Evolutionary conservation across 345 rosid species (phyloP).

Genomic region (Nasturtium officinale): DNA sequence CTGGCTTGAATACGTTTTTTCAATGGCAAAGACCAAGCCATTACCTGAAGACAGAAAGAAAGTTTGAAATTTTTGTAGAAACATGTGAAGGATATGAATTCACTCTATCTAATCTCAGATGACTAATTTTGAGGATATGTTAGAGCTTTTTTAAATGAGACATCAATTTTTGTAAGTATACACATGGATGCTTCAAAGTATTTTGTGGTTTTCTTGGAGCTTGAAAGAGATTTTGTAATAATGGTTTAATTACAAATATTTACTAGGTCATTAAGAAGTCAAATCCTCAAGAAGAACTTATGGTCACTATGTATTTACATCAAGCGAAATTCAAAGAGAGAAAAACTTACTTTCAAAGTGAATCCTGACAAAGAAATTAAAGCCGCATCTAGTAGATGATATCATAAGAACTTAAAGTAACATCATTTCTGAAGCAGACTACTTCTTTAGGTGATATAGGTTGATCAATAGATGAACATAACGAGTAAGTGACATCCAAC

Average conservation of each 20-base stretch:
- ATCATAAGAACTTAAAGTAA: background rate
- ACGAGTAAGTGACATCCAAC: background rate
- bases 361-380: constrained; percentile 75
- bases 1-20: no score
- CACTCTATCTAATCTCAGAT: no score
- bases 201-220: constrained; percentile 22
- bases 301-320: background rate
- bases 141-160: background rate
- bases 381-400: constrained; percentile 28
- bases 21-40: no score
- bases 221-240: background rate
- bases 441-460: constrained; percentile 25
- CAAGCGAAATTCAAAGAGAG: background rate
- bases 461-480: constrained; percentile 19
- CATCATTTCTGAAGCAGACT: constrained; percentile 3
- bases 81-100: no score
- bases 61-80: no score
- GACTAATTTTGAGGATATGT: background rate
- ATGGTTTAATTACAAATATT: background rate
- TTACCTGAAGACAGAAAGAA: no score
- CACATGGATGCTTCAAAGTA: background rate
- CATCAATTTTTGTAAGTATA: constrained; percentile 10
- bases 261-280: background rate
- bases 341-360: constrained; percentile 52
- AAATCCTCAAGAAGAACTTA: background rate